Base-by-base conservation (phyloP, 495 filamentous ascomycete genomes). In the Penicillium arizonense region DNA sequence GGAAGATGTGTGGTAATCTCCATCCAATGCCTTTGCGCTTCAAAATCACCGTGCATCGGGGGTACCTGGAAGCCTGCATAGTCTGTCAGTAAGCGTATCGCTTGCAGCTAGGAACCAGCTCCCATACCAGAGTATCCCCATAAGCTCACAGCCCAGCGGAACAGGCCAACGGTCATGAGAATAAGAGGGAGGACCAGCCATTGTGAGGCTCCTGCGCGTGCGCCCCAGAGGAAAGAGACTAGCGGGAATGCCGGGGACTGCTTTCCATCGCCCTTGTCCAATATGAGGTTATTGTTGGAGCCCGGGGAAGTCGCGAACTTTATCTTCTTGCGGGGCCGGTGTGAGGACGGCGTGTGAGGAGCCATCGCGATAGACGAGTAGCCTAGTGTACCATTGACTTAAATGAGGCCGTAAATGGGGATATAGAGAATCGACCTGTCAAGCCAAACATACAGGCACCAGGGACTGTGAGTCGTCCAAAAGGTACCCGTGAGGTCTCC, bases 1-100 rank as follows among this genome's bases (percentile, higher is more conserved):
- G 94, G 95, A 4, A 98, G 77, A 52, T 94, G 83, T 12, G 81
- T 87, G 2, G 95, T 96, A 56, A 97, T 80, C 61, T 97, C 94
- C 93, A 97, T 97, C 94, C 94, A 98, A 63, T 98, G 94, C 58
- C 94, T 71, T 67, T 98, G 94, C 6, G 95, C 94, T 69, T 98
- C 94, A 66, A 96, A 97, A 68, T 98, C 94, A 47, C 94, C 94
- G 59, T 95, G 85, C 86, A 96, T 92, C 13, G 94, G 94, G 3
- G 91, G 91, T 36, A 83, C 82, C 55, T 86, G 72, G 56, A 85
- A 89, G 43, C 91, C 90, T 91, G 49, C 0, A 41, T n/a, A 12
- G 1, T 36, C 8, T 30, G 42, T 74, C 21, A 74, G 59, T 14
- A 7, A 16, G 4, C 3, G 24, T 28, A 16, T n/a, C 26, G 34